Percentiles rank a stretch among this genome's conserved stretches.
phyloP scores from a whole-genome alignment of 2,329 filamentous ascomycete species.

The Ilyonectria destructans region DNA sequence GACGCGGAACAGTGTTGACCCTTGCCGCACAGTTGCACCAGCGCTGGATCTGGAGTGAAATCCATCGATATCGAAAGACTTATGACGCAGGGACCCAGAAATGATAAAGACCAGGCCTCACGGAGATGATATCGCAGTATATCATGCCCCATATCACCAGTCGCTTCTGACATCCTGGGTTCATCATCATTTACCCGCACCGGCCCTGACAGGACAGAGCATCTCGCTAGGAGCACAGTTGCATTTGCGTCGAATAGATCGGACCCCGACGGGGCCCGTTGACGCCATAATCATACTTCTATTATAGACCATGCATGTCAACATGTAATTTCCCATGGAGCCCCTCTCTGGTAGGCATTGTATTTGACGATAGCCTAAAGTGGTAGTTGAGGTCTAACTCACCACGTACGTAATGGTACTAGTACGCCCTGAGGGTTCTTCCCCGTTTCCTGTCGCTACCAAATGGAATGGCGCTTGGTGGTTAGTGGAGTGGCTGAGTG shows the following conservation, averaged over 20 bases:
- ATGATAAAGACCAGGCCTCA: not conserved
- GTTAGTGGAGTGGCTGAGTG: not conserved
- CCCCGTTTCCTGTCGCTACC: not conserved
- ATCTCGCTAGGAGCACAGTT: not conserved
- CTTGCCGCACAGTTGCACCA: slow-evolving; percentile 11
- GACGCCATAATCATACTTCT: not conserved
- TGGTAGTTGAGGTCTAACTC: too few relatives aligned
- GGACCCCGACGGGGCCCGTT: not conserved
- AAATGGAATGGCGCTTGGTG: not conserved
- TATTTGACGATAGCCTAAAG: not conserved
- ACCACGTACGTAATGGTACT: too few relatives aligned
- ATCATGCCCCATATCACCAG: not conserved
- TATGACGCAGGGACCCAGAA: slow-evolving; percentile 26
- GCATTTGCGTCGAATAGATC: not conserved
- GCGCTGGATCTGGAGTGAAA: slow-evolving; percentile 18
- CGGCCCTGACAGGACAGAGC: too few relatives aligned
- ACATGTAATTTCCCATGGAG: not conserved
- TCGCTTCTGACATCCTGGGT: not conserved
- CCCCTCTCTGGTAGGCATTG: not conserved
- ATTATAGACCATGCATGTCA: not conserved
- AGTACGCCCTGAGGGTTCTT: not conserved
- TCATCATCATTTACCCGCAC: not conserved
- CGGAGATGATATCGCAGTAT: slow-evolving; percentile 1
- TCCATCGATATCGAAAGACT: slow-evolving; percentile 30
- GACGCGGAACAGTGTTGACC: slow-evolving; percentile 4